A percentile compares a stretch with the other conserved stretches of the same genome.
Conservation (phyloP, 768 basidiomycete genomes). For the Termitomyces titanicus region DNA sequence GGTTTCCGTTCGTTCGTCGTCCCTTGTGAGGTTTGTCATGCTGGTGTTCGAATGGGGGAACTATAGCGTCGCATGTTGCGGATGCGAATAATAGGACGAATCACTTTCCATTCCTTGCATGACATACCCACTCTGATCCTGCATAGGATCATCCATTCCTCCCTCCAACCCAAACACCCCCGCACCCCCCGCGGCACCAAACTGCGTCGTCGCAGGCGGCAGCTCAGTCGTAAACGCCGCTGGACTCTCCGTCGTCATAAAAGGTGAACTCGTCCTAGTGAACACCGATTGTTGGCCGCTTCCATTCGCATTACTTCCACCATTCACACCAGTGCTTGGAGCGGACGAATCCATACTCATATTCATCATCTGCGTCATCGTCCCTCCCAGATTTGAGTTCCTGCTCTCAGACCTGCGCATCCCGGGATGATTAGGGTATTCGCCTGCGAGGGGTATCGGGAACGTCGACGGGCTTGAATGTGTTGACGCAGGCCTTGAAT, state of each 20-base stretch:
- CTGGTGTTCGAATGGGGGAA: too few relatives aligned
- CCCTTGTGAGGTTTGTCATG: background rate
- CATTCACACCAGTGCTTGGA: background rate
- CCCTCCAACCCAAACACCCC: conserved; percentile 11
- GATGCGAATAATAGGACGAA: conserved; percentile 13
- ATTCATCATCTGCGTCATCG: conserved; percentile 39
- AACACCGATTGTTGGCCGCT: conserved; percentile 10
- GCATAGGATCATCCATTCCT: background rate
- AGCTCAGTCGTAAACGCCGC: conserved; percentile 34
- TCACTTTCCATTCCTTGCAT: conserved; percentile 14
- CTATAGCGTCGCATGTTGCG: conserved; percentile 16
- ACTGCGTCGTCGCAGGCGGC: conserved; percentile 17
- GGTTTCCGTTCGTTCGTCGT: background rate
- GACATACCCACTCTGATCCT: conserved; percentile 15
- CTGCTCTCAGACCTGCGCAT: conserved; percentile 35
- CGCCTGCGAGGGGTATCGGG: conserved; percentile 32
- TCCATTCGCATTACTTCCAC: background rate
- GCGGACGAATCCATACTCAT: conserved; percentile 22
- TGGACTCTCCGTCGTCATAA: conserved; percentile 37
- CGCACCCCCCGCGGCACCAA: conserved; percentile 7
- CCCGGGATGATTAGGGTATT: conserved; percentile 21
- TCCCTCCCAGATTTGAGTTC: conserved; percentile 34
- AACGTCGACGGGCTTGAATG: conserved; percentile 45
- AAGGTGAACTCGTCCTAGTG: conserved; percentile 41
- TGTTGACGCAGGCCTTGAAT: conserved; percentile 36